Evolutionary conservation across 2,329 filamentous ascomycete species (phyloP).

Genomic region (Diaporthe caulivora): DNA sequence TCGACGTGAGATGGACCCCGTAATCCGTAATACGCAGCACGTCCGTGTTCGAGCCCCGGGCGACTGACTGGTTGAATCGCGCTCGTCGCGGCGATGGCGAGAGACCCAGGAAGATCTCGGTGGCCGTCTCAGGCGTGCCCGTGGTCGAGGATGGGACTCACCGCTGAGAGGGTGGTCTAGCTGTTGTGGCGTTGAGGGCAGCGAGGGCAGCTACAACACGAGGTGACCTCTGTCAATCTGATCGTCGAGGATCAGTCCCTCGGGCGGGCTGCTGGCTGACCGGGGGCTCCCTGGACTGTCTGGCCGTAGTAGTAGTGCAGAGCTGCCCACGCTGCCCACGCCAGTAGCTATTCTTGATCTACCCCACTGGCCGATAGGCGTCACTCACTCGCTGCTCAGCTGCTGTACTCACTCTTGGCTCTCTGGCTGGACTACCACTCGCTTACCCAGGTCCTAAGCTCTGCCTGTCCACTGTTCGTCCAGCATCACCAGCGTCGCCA

Average conservation of each 20-base stretch:
- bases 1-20: slow-evolving; percentile 23
- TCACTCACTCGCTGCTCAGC: slow-evolving; percentile 5
- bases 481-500: slow-evolving; percentile 11
- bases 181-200: slow-evolving; percentile 24
- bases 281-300: slow-evolving; percentile 20
- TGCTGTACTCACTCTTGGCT: slow-evolving; percentile 10
- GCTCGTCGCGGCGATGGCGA: slow-evolving; percentile 11
- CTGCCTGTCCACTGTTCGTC: not conserved
- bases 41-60: slow-evolving; percentile 13
- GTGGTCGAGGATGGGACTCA: slow-evolving; percentile 23
- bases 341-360: slow-evolving; percentile 21
- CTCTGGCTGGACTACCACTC: slow-evolving; percentile 9
- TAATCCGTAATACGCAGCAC: slow-evolving; percentile 4
- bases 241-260: slow-evolving; percentile 28
- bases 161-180: slow-evolving; percentile 29
- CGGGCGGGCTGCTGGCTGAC: slow-evolving; percentile 19
- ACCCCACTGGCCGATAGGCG: slow-evolving; percentile 24
- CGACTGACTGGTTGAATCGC: not conserved
- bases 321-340: not conserved
- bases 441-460: slow-evolving; percentile 30
- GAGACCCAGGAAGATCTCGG: slow-evolving; percentile 9
- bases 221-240: not conserved
- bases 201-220: slow-evolving; percentile 17
- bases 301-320: not conserved
- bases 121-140: slow-evolving; percentile 26